phyloP scores from a whole-genome alignment of 2,329 filamentous ascomycete species.

The Aspergillus terreus region DNA sequence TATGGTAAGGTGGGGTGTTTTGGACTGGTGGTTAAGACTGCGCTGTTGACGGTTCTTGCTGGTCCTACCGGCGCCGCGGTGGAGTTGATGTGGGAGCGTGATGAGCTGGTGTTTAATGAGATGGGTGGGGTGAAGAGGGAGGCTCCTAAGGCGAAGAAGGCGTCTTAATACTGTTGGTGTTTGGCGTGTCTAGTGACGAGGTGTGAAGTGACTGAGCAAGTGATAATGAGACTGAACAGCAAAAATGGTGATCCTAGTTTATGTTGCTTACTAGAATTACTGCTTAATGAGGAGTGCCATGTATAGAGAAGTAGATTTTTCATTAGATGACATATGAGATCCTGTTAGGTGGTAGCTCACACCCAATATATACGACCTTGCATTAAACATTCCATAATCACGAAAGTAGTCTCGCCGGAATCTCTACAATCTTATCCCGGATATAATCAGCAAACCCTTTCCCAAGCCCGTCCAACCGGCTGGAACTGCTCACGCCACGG shows the following conservation, averaged over 20 bases:
- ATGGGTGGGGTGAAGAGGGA: constrained; percentile 32
- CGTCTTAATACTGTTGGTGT: constrained; percentile 5
- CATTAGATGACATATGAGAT: too few relatives aligned
- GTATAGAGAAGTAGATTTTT: too few relatives aligned
- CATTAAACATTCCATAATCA: too few relatives aligned
- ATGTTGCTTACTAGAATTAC: too few relatives aligned
- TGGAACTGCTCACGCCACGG: constrained; percentile 47
- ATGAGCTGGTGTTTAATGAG: constrained; percentile 41
- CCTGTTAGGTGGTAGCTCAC: too few relatives aligned
- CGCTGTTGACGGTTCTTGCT: constrained; percentile 31
- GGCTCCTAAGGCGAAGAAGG: constrained; percentile 26
- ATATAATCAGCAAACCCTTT: constrained; percentile 55
- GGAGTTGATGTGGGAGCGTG: constrained; percentile 49
- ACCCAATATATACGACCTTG: too few relatives aligned
- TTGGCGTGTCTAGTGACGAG: background rate
- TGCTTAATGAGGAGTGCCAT: too few relatives aligned
- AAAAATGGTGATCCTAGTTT: too few relatives aligned
- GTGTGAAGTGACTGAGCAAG: too few relatives aligned
- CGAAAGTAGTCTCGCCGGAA: constrained; percentile 32
- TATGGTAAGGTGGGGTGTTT: constrained; percentile 22
- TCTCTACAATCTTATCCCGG: constrained; percentile 41
- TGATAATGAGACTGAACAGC: too few relatives aligned
- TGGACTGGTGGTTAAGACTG: constrained; percentile 32
- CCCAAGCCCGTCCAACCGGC: constrained; percentile 47
- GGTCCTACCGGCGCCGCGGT: constrained; percentile 46